Percentiles rank a stretch among this genome's conserved stretches.
Conservation (phyloP, 768 basidiomycete species). For the Leucosporidium yakuticum region DNA sequence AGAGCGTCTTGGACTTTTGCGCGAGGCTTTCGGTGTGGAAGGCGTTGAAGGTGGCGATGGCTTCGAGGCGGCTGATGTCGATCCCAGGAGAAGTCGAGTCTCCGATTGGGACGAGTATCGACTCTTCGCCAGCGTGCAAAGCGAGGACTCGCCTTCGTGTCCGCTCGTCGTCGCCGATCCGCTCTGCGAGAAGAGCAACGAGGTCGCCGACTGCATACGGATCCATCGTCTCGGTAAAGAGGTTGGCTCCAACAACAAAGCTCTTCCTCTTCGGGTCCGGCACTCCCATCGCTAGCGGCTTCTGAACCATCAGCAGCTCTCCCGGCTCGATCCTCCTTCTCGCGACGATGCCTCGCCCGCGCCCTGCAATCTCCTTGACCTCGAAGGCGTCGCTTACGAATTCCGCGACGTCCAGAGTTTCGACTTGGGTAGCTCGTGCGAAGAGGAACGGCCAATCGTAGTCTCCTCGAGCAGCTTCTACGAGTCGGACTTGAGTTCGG, state of each 20-base stretch:
- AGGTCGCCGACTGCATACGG: slow-evolving; percentile 10
- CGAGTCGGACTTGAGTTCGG: slow-evolving; percentile 45
- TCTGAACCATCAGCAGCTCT: slow-evolving; percentile 74
- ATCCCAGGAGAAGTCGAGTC: slow-evolving; percentile 40
- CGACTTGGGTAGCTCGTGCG: slow-evolving; percentile 22
- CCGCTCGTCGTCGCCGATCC: slow-evolving; percentile 37
- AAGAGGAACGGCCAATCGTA: slow-evolving; percentile 1
- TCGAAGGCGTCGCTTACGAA: slow-evolving; percentile 49
- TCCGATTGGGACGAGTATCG: background rate
- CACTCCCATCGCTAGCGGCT: slow-evolving; percentile 38
- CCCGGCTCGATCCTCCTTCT: slow-evolving; percentile 60
- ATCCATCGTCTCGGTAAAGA: slow-evolving; percentile 11
- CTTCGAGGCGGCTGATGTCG: slow-evolving; percentile 12
- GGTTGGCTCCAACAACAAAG: slow-evolving; percentile 46
- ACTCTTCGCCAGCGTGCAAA: background rate
- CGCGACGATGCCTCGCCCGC: slow-evolving; percentile 79
- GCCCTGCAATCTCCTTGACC: slow-evolving; percentile 62
- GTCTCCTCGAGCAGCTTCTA: slow-evolving; percentile 4
- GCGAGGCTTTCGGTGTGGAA: slow-evolving; percentile 22
- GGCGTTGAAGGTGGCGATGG: slow-evolving; percentile 40
- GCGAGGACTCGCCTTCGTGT: background rate
- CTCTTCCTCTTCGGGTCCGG: slow-evolving; percentile 55
- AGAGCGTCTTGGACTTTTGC: slow-evolving; percentile 2
- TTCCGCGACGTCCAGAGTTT: slow-evolving; percentile 51
- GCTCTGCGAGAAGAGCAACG: slow-evolving; percentile 44